Conservation (phyloP, 345 rosid genomes). For the Arabis hirsuta region DNA sequence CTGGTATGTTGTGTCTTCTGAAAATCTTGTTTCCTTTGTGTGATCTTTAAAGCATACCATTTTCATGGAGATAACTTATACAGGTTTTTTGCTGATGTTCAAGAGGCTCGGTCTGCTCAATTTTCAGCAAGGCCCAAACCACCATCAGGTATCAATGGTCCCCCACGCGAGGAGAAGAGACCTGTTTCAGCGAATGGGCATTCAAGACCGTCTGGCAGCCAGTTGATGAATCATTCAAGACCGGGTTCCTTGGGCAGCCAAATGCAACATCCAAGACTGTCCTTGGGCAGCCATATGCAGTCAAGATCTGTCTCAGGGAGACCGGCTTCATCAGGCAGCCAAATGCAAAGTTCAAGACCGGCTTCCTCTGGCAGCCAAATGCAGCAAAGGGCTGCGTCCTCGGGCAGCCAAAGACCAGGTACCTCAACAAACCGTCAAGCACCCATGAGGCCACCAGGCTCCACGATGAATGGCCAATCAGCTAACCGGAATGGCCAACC, state of each 20-base stretch:
- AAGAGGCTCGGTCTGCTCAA: slow-evolving; percentile 71
- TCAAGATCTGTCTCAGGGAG: slow-evolving; percentile 14
- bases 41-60: slow-evolving; percentile 50
- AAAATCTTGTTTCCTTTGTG: slow-evolving; percentile 25
- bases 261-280: slow-evolving; percentile 27
- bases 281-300: slow-evolving; percentile 27
- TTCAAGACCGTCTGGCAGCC: slow-evolving; percentile 47
- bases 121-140: slow-evolving; percentile 57
- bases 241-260: slow-evolving; percentile 45
- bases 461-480: slow-evolving; percentile 46
- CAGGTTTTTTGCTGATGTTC: slow-evolving; percentile 75
- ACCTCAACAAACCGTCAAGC: slow-evolving; percentile 37
- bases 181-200: slow-evolving; percentile 49
- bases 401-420: slow-evolving; percentile 36
- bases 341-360: slow-evolving; percentile 27
- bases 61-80: slow-evolving; percentile 69
- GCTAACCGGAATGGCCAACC: slow-evolving; percentile 46
- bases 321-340: slow-evolving; percentile 35
- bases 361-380: slow-evolving; percentile 32
- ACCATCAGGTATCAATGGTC: slow-evolving; percentile 48
- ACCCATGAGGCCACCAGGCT: slow-evolving; percentile 34
- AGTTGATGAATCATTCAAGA: slow-evolving; percentile 43
- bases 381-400: slow-evolving; percentile 33
- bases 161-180: slow-evolving; percentile 56
- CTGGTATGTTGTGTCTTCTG: slow-evolving; percentile 58